Base-by-base conservation (phyloP, 441 rosid species). In the Adansonia madagascariensis region DNA sequence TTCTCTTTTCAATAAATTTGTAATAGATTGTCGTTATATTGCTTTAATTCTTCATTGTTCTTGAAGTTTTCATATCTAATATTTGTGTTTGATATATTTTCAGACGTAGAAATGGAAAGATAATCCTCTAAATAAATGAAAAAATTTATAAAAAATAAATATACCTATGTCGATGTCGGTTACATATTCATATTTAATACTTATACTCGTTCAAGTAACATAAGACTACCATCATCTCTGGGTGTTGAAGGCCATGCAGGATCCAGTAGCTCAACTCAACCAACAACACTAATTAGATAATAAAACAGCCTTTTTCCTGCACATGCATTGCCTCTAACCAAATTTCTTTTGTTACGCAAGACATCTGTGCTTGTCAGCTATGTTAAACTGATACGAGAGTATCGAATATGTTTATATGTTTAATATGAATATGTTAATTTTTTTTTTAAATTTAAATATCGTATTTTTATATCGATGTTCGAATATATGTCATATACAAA, bases 301-400 rank as follows among this genome's bases (percentile, higher is more conserved):
- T 52, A 35, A 17, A 35, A 53, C 18, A 71, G 9, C 75, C 27
- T 53, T 53, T 44, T 55, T 35, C 39, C 50, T 55, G 31, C 75
- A 71, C 75, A 39, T 71, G 50, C 50, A 53, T 71, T 71, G 57
- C 59, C 59, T 49, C 43, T 12, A 8, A 7, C 73, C 73, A 68
- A 12, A 22, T 69, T 56, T 11, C 22, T 69, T 69, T 12, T 47
- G 27, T 17, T 71, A 50, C 60, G 49, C 43, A 69, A 14, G 9
- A 69, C 73, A 52, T 50, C n/a, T 61, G 31, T 71, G 62, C 15
- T 3, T 50, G 46, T 70, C 1, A 44, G 6, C 63, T 59, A 27
- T 31, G 67, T 62, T 27, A 31, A 17, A 27, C 43, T 31, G 31
- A 31, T 43, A 27, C 9, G 44, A 43, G 66, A 1, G 44, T 31